Evolutionary conservation across 495 filamentous ascomycete species (phyloP).

Genomic region (Letharia lupina): DNA sequence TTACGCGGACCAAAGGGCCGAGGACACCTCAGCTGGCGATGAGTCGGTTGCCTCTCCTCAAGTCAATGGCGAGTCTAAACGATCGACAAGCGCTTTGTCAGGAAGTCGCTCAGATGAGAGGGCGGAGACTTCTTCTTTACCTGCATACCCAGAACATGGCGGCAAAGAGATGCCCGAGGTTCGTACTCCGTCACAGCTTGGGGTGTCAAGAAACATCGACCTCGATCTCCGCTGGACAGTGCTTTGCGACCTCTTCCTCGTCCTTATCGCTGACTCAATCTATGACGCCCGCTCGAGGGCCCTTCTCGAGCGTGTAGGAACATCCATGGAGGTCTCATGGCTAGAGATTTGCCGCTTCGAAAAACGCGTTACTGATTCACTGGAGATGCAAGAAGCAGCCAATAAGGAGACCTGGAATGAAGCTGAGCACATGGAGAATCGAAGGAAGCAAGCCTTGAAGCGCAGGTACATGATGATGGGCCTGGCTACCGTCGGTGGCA

Average conservation of each 20-base stretch:
- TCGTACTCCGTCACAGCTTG: constrained; percentile 70
- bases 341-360: constrained; percentile 94
- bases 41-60: constrained; percentile 24
- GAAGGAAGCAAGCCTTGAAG: constrained; percentile 71
- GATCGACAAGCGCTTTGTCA: constrained; percentile 27
- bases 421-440: constrained; percentile 83
- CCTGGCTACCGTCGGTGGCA: constrained; percentile 89
- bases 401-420: constrained; percentile 97
- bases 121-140: constrained; percentile 46
- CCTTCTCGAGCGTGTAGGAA: constrained; percentile 75
- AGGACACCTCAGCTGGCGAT: constrained; percentile 26
- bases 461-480: constrained; percentile 90
- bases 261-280: constrained; percentile 85
- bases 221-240: constrained; percentile 97
- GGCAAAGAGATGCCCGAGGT: constrained; percentile 67
- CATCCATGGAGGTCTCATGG: constrained; percentile 73
- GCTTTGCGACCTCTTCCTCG: constrained; percentile 90
- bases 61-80: constrained; percentile 29
- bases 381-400: constrained; percentile 92
- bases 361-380: constrained; percentile 90
- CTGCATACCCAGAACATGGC: constrained; percentile 62
- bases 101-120: constrained; percentile 27
- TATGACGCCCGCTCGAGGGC: constrained; percentile 87
- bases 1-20: constrained; percentile 33
- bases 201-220: constrained; percentile 72